A percentile compares a stretch with the other conserved stretches of the same genome.
phyloP scores from a whole-genome alignment of 805 yeast genomes.

The Monosporozyma servazzii region DNA sequence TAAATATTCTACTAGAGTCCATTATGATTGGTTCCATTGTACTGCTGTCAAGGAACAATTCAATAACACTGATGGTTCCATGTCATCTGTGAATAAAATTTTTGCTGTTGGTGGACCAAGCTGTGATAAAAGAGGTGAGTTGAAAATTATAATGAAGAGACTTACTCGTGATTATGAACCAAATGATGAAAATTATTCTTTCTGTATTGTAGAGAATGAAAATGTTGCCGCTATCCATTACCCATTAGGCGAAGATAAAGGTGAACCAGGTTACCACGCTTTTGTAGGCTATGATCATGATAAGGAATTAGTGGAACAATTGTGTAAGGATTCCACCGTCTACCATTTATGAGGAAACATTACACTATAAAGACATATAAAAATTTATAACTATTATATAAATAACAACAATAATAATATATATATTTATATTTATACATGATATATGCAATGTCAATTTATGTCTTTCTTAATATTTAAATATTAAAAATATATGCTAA shows the following conservation, averaged over 20 bases:
- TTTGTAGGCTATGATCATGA: slow-evolving; percentile 27
- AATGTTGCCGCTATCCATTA: slow-evolving; percentile 24
- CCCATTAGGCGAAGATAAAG: slow-evolving; percentile 28
- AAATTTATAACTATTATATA: neutral
- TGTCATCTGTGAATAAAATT: slow-evolving; percentile 24
- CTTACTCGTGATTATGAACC: slow-evolving; percentile 34
- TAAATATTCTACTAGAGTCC: slow-evolving; percentile 32
- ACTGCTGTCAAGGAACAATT: slow-evolving; percentile 27
- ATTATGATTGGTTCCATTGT: slow-evolving; percentile 40
- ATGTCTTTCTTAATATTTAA: neutral
- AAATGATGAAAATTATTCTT: slow-evolving; percentile 27
- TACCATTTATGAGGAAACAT: slow-evolving; percentile 17
- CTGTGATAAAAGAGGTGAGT: slow-evolving; percentile 38
- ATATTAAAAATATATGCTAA: neutral
- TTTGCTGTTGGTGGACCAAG: slow-evolving; percentile 36
- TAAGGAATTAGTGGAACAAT: slow-evolving; percentile 11
- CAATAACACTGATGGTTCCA: slow-evolving; percentile 5
- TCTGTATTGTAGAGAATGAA: slow-evolving; percentile 32
- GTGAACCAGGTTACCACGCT: slow-evolving; percentile 30
- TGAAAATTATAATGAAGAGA: slow-evolving; percentile 33
- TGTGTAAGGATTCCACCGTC: slow-evolving; percentile 23
- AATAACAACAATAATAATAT: neutral
- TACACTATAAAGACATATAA: neutral
- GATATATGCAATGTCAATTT: slow-evolving; percentile 1
- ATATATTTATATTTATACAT: neutral